Conservation (phyloP, 75 land plant species). For the Azolla pinnata region DNA sequence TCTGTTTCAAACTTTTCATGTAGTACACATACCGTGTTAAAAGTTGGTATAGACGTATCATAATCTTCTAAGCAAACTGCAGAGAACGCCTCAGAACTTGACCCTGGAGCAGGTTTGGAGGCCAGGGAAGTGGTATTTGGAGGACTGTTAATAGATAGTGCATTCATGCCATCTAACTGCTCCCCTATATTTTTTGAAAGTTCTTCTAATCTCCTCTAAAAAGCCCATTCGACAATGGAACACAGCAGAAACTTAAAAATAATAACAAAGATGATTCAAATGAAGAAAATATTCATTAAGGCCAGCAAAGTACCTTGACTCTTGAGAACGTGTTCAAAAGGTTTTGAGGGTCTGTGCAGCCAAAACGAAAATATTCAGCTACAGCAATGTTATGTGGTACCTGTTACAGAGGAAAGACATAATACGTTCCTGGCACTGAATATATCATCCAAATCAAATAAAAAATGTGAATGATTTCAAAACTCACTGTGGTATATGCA, state of each 20-base stretch:
- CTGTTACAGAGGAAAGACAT: conserved; percentile 29
- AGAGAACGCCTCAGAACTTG: conserved; percentile 22
- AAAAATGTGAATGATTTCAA: background rate
- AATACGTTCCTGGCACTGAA: background rate
- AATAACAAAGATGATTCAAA: background rate
- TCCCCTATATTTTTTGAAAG: conserved; percentile 66
- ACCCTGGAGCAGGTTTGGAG: conserved; percentile 19
- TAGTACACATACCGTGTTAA: conserved; percentile 61
- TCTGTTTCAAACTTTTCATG: background rate
- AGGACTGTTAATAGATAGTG: conserved; percentile 16
- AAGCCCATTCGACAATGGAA: no score
- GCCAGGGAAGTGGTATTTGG: conserved; percentile 18
- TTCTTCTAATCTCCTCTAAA: conserved; percentile 56
- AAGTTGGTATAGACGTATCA: conserved; percentile 63
- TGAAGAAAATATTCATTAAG: background rate
- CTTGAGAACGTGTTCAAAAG: conserved; percentile 57
- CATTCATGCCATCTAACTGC: conserved; percentile 32
- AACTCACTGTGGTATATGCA: background rate
- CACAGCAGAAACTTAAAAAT: background rate
- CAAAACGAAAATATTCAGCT: conserved; percentile 67
- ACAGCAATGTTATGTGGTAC: conserved; percentile 84
- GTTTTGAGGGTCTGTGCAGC: conserved; percentile 71
- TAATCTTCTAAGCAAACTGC: conserved; percentile 52
- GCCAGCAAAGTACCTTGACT: conserved; percentile 46
- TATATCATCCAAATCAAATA: background rate